phyloP scores from a whole-genome alignment of 2,329 filamentous ascomycete species.

The Diaporthe sp. region DNA sequence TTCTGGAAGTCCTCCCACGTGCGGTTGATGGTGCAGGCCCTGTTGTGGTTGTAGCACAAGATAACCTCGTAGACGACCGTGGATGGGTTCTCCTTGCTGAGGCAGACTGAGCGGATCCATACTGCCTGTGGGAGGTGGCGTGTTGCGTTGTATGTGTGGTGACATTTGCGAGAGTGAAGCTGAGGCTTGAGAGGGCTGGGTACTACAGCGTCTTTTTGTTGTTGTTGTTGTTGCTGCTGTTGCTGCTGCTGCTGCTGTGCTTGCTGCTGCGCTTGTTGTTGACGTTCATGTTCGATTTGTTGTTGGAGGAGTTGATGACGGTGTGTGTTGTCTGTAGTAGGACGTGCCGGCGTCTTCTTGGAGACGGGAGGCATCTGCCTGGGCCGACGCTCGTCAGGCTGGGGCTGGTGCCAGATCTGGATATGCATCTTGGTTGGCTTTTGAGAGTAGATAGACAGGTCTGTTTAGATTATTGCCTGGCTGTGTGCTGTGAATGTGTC shows the following conservation, averaged over 20 bases:
- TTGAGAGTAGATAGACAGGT: background rate
- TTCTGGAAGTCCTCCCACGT: constrained; percentile 47
- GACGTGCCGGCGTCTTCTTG: constrained; percentile 22
- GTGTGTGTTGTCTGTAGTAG: constrained; percentile 20
- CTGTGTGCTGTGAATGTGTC: background rate
- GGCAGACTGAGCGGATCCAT: constrained; percentile 43
- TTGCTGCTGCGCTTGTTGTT: background rate
- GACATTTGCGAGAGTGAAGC: constrained; percentile 50
- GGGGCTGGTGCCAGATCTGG: constrained; percentile 14
- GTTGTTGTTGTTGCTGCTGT: background rate
- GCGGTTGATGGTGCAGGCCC: constrained; percentile 51
- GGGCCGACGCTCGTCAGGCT: constrained; percentile 25
- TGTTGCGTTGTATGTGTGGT: constrained; percentile 50
- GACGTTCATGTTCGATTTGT: constrained; percentile 2
- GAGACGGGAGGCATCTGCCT: constrained; percentile 20
- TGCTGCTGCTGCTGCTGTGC: background rate
- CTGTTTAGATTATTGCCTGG: constrained; percentile 8
- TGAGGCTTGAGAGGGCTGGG: constrained; percentile 45
- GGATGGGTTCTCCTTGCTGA: constrained; percentile 31
- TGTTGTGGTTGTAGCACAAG: constrained; percentile 50
- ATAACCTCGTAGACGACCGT: constrained; percentile 46
- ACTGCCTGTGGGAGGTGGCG: constrained; percentile 45
- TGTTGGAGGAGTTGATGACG: constrained; percentile 7
- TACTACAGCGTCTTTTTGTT: background rate
- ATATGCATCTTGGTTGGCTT: background rate